Conservation (phyloP, 352 stramenopile genomes). For the Globisporangium okanoganense region DNA sequence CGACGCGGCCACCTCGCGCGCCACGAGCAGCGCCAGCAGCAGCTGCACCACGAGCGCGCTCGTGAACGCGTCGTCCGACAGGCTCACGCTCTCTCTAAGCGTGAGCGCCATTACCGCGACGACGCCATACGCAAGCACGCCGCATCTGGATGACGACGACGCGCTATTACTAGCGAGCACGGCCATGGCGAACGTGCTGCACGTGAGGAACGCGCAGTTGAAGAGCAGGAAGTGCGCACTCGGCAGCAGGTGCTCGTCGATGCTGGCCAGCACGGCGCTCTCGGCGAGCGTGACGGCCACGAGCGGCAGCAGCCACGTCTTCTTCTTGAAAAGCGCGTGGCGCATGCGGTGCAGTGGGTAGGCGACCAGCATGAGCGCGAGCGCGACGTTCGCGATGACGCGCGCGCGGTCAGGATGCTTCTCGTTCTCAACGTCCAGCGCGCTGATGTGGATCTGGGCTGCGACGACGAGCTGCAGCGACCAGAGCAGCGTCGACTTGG, state of each 20-base stretch:
- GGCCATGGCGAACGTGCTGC: not conserved
- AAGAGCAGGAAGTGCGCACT: not conserved
- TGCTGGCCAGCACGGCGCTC: slow-evolving; percentile 2
- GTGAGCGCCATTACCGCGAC: not conserved
- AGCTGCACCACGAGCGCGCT: slow-evolving; percentile 5
- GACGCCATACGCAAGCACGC: not conserved
- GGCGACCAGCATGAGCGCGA: slow-evolving; percentile 10
- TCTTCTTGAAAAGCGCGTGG: not conserved
- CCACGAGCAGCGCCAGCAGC: not conserved
- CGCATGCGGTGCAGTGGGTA: slow-evolving; percentile 6
- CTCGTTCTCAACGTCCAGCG: not conserved
- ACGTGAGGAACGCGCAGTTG: slow-evolving; percentile 10
- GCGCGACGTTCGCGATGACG: not conserved
- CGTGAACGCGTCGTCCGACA: not conserved
- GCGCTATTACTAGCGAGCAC: not conserved
- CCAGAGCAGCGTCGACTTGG: not conserved
- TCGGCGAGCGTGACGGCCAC: slow-evolving; percentile 1
- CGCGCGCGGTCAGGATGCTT: not conserved
- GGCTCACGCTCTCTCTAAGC: not conserved
- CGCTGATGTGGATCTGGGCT: slow-evolving; percentile 11
- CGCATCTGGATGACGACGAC: not conserved
- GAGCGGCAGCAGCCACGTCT: not conserved
- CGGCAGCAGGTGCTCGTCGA: not conserved
- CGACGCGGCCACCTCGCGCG: not conserved
- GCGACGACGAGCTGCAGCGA: slow-evolving; percentile 8